Evolutionary conservation across 129 eudicot species (phyloP).

Genomic region (Saussurea involucrata): DNA sequence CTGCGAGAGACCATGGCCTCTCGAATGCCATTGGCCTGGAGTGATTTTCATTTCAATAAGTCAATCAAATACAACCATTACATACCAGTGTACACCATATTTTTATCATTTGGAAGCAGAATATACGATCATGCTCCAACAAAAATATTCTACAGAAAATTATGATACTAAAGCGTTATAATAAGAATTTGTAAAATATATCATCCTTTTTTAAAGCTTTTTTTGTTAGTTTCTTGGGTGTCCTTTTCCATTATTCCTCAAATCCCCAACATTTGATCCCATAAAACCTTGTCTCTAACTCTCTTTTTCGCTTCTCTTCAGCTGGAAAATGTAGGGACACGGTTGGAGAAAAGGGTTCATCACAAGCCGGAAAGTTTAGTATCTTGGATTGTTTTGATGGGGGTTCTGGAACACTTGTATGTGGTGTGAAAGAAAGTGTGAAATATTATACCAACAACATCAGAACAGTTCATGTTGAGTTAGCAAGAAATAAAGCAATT

Average conservation of each 20-base stretch:
- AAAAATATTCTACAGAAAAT: too few relatives aligned
- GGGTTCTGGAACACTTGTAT: constrained; percentile 68
- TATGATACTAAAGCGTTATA: neutral
- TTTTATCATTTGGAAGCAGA: too few relatives aligned
- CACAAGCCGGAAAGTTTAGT: constrained; percentile 57
- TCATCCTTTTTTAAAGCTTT: neutral
- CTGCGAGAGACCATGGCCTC: too few relatives aligned
- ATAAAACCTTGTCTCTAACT: constrained; percentile 6
- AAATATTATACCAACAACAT: constrained; percentile 65
- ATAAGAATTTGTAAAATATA: neutral
- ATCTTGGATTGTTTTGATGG: constrained; percentile 70
- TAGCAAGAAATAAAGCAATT: constrained; percentile 48
- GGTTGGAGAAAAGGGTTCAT: constrained; percentile 56
- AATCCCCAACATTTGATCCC: neutral
- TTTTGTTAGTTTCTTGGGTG: neutral
- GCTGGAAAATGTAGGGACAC: constrained; percentile 71
- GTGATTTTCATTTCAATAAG: too few relatives aligned
- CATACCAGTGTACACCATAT: too few relatives aligned
- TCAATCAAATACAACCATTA: too few relatives aligned
- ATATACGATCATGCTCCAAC: too few relatives aligned
- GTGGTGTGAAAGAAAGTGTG: constrained; percentile 71
- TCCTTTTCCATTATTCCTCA: neutral
- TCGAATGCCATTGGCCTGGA: too few relatives aligned
- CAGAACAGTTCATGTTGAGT: constrained; percentile 61
- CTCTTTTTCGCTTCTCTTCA: constrained; percentile 9